Conservation (phyloP, 2,329 filamentous ascomycete species). For the Dendryphion nanum region DNA sequence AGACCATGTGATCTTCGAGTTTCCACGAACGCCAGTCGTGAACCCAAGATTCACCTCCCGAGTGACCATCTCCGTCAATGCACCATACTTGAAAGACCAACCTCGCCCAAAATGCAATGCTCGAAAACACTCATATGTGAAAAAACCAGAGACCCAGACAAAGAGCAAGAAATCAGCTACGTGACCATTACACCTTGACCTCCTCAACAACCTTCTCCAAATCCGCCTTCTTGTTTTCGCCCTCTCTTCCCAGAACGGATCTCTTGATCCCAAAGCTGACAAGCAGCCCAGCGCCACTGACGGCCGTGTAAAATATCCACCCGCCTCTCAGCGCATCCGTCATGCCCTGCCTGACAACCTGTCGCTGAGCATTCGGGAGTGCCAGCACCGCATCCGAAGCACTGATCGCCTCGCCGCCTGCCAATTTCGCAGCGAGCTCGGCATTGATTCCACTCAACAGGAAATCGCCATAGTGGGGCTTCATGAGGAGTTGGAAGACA, state of each 20-base stretch:
- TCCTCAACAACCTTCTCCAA: neutral
- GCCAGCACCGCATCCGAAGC: constrained; percentile 19
- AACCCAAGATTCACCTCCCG: too few relatives aligned
- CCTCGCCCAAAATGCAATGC: too few relatives aligned
- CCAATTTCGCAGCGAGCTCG: constrained; percentile 24
- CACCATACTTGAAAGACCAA: too few relatives aligned
- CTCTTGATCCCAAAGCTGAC: constrained; percentile 35
- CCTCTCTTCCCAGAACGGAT: constrained; percentile 18
- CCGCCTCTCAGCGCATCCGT: constrained; percentile 46
- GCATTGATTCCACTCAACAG: constrained; percentile 15
- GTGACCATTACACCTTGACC: neutral
- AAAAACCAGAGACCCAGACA: too few relatives aligned
- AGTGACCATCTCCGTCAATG: too few relatives aligned
- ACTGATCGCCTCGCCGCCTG: constrained; percentile 31
- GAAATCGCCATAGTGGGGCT: constrained; percentile 37
- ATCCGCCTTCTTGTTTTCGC: neutral
- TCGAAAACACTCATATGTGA: too few relatives aligned
- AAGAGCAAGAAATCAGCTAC: too few relatives aligned
- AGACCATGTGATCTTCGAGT: too few relatives aligned
- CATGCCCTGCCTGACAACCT: constrained; percentile 43
- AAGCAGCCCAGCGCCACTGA: constrained; percentile 35
- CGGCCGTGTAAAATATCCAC: constrained; percentile 52
- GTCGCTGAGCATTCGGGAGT: constrained; percentile 29
- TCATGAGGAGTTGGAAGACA: constrained; percentile 57
- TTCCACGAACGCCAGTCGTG: too few relatives aligned